Base-by-base conservation (phyloP, 2,329 filamentous ascomycete genomes). In the Penicillium sp. region DNA sequence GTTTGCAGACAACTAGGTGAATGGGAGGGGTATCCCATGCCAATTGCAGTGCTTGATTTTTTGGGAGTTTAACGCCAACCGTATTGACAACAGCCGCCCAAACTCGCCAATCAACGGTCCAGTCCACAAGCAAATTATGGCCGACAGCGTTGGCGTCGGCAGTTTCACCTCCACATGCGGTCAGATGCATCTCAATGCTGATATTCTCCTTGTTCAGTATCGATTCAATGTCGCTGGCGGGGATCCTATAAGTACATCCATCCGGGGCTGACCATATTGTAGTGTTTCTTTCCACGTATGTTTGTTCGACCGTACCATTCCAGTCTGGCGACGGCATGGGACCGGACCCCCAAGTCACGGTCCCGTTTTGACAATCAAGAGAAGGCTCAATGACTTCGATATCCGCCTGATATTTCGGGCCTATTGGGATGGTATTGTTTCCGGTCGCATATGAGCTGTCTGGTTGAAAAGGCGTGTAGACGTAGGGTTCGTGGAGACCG, bases 381-480 rank as follows among this genome's bases (percentile, higher is more conserved):
- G 16, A 50, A 19, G 36, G 48, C 23, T 38, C 36, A 19, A 50
- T 41, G 23, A 50, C n/a, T 11, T 40, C n/a, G 16, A 50, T 3
- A 10, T 50, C 36, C 16, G 48, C 36, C 34, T 50, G 21, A 21
- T 50, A 50, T 27, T 7, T 33, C 3, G 36, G 23, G 15, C 19
- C 48, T 10, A n/a, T 15, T 11, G 48, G 48, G 15, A 50, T 23
- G 1, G 48, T 50, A 36, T 40, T 19, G 16, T 46, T 47, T 8
- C 5, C 31, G 2, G 5, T 29, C 9, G 36, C 23, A 16, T 33
- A 6, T 16, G 23, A 40, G 21, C 34, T 19, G 31, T 27, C 25
- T n/a, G 39, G 46, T 16, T 50, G 31, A 6, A 55, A 50, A 15
- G 53, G 53, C 1, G 45, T 39, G 21, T 55, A 55, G 5, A 44